Conservation (phyloP, 164 flowering plant species). For the Piper longum region DNA sequence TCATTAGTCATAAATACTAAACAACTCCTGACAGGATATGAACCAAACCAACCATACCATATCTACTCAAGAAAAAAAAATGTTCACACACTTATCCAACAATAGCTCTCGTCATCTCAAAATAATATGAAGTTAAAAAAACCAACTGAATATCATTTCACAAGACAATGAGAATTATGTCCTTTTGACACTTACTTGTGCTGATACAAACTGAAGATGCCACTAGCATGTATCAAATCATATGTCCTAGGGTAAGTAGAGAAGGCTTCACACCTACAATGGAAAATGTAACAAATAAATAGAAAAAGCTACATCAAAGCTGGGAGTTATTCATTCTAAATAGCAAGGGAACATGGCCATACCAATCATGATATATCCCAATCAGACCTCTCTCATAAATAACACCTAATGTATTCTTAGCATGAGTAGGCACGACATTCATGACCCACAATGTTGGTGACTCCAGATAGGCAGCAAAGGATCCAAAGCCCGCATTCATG, state of each 20-base stretch:
- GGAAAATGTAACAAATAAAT: not conserved
- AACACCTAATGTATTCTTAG: slow-evolving; percentile 57
- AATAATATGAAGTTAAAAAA: too few species aligned
- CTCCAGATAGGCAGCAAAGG: slow-evolving; percentile 75
- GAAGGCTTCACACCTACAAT: slow-evolving; percentile 82
- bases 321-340: not conserved
- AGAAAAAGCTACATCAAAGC: not conserved
- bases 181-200: slow-evolving; percentile 35
- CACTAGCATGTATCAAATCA: slow-evolving; percentile 66
- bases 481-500: slow-evolving; percentile 87
- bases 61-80: not conserved
- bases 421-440: slow-evolving; percentile 78
- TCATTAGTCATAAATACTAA: too few species aligned
- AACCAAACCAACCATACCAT: not conserved
- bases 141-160: not conserved
- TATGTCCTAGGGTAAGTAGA: slow-evolving; percentile 86
- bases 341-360: slow-evolving; percentile 2
- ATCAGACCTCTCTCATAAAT: slow-evolving; percentile 75
- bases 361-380: slow-evolving; percentile 93
- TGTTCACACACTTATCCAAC: not conserved
- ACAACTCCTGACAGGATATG: too few species aligned
- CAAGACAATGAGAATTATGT: not conserved
- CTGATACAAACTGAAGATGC: slow-evolving; percentile 59
- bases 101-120: not conserved
- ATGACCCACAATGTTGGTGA: slow-evolving; percentile 80